Conservation (phyloP, 176 grass and related monocot genomes). For the Panicum miliaceum region DNA sequence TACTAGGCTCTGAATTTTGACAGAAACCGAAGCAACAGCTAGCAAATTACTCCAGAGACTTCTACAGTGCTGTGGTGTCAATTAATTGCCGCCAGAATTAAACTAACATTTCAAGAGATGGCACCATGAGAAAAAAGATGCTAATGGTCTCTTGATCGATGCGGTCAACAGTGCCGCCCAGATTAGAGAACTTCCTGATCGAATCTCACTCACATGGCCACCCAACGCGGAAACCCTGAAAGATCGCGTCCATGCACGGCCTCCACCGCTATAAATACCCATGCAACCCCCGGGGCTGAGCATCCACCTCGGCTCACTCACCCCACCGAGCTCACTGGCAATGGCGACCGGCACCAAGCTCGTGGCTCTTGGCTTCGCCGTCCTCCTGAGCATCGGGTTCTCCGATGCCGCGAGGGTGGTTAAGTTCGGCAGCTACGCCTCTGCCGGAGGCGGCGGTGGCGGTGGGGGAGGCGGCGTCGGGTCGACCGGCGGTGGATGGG, state of each 20-base stretch:
- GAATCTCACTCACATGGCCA: constrained; percentile 26
- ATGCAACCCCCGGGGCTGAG: neutral
- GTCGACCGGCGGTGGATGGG: constrained; percentile 9
- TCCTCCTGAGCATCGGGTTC: constrained; percentile 47
- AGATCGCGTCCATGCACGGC: constrained; percentile 17
- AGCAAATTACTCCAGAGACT: constrained; percentile 21
- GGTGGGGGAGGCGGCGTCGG: constrained; percentile 33
- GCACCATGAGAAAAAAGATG: neutral
- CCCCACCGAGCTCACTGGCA: constrained; percentile 26
- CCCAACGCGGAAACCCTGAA: neutral
- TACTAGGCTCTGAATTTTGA: neutral
- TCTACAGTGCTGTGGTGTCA: constrained; percentile 11
- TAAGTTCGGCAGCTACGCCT: neutral
- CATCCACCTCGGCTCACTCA: constrained; percentile 32
- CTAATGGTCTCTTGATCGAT: neutral
- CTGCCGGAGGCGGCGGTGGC: constrained; percentile 27
- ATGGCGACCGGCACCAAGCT: constrained; percentile 50
- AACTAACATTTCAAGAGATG: neutral
- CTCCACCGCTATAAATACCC: constrained; percentile 49
- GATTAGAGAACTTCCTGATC: constrained; percentile 22
- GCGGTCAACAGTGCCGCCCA: constrained; percentile 25
- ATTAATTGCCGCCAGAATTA: neutral
- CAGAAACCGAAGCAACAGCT: constrained; percentile 19
- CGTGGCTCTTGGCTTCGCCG: constrained; percentile 44
- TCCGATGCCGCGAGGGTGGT: constrained; percentile 44